Base-by-base conservation (phyloP, 768 basidiomycete genomes). In the Agaricus subrufescens region DNA sequence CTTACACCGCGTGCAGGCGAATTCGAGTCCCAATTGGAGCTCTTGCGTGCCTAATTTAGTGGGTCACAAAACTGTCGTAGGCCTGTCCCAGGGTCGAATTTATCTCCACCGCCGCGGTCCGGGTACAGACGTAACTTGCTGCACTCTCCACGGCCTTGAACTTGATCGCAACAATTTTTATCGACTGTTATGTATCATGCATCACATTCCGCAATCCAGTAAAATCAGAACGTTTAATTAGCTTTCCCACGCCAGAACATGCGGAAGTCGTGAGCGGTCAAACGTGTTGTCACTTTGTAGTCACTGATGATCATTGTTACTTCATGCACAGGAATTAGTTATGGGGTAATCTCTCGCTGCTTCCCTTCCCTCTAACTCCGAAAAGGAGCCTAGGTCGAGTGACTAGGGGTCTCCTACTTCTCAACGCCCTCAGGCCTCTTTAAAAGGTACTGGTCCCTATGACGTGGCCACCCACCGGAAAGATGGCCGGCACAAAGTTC, bases 51-150 rank as follows among this genome's bases (percentile, higher is more conserved):
- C 54, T 48, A 46, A 55, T 55, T 48, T 55, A 31, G 46, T 31
- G 46, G 46, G 34, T 34, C 34, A 19, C 19, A 34, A 34, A 8
- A 6, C 34, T 34, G 3, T 25, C 30, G 52, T 30, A 52, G 42
- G 14, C 25, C 25, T 50, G 15, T 46, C 52, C 52, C 39, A 43
- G 47, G 49, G 45, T 49, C 45, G 48, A 23, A 19, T 38, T 59
- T 66, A 67, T 62, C 63, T 65, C 70, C 71, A 71, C 71, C 71
- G 65, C 71, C 71, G 72, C 69, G 73, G 71, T 65, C 66, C 67
- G 67, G 69, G 65, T 56, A 59, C 62, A 60, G 60, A 62, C 57
- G 61, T 65, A 66, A 66, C 50, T 59, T 47, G 54, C 44, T 59
- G 46, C 51, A 47, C 57, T 66, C 65, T 70, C 71, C 71, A 69